These are phyloP conservation scores for Parmelia sp. DNA, from an alignment of 495 filamentous ascomycete species.

Conservation along the genomic window DNA sequence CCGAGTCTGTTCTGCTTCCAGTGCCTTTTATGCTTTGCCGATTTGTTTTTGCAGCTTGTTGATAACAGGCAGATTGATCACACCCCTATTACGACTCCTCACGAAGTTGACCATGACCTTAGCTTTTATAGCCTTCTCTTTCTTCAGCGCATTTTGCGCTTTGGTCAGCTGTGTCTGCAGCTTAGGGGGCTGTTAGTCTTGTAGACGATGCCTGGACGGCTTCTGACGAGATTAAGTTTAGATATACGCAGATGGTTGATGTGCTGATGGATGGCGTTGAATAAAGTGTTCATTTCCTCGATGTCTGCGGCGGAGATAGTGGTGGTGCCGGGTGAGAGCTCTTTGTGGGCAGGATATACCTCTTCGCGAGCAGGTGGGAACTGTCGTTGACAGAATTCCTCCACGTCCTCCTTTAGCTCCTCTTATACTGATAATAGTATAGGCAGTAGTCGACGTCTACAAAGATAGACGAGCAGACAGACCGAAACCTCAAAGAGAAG, in stretches of 20 bases:
- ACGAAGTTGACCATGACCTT: too few relatives aligned
- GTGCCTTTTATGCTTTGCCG: neutral
- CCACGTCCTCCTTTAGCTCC: neutral
- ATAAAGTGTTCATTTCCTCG: neutral
- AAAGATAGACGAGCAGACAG: neutral
- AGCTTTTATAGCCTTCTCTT: too few relatives aligned
- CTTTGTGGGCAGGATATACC: too few relatives aligned
- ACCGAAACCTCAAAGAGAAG: neutral
- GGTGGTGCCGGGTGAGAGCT: neutral
- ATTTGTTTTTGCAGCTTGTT: neutral
- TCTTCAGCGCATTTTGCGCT: too few relatives aligned
- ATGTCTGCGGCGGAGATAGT: neutral
- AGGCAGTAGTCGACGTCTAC: neutral
- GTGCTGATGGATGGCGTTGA: neutral
- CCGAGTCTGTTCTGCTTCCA: neutral
- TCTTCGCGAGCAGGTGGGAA: neutral
- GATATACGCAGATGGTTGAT: neutral
- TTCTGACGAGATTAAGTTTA: neutral
- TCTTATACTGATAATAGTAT: neutral
- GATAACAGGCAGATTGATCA: too few relatives aligned
- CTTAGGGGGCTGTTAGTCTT: too few relatives aligned
- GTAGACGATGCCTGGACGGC: too few relatives aligned
- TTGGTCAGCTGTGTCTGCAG: too few relatives aligned
- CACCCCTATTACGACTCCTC: too few relatives aligned
- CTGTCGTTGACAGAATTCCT: neutral